Evolutionary conservation across 495 filamentous ascomycete genomes (phyloP), one percentile per base, ranked within the genome.

Genomic region (Annulohypoxylon bovei): DNA sequence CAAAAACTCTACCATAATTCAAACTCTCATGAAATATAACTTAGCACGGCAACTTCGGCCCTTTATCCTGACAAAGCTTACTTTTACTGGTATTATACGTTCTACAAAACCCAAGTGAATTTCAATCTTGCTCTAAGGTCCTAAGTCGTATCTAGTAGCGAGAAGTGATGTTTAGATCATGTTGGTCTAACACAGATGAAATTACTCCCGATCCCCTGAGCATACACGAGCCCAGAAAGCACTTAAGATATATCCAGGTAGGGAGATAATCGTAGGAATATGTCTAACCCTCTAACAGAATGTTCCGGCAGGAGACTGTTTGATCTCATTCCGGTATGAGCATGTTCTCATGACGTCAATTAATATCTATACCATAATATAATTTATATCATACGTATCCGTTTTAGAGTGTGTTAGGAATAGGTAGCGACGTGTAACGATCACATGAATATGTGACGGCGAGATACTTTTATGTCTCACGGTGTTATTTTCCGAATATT

Each of bases 351-450:
- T 16, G 9, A 12, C 9, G 2, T 28, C 1, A 12, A 11, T 35
- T 54, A 20, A 30, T 16, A 40, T 23, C 8, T 32, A 33, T 40
- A 50, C n/a, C 12, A 22, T 46, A 46, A 12, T 23, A 28, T 27
- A 28, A 28, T 28, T 27, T 50, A 50, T 28, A 50, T n/a, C 46
- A 50, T 12, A 63, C 47, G 8, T 35, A 20, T 20, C 35, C 28
- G 16, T n/a, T n/a, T 9, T 27, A 42, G 35, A 3, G 6, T 39
- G n/a, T 33, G 49, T 63, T 50, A 23, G 46, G n/a, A 25, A n/a
- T 64, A 32, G 0, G 56, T 56, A 7, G 28, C 25, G 11, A 55
- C 25, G 53, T 65, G 44, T 55, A 27, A 70, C 67, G 4, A 12
- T 32, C 16, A 47, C 23, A 54, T 60, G 16, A 53, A 54, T 60